Conservation (phyloP, 495 filamentous ascomycete species). For the Pseudevernia furfuracea region DNA sequence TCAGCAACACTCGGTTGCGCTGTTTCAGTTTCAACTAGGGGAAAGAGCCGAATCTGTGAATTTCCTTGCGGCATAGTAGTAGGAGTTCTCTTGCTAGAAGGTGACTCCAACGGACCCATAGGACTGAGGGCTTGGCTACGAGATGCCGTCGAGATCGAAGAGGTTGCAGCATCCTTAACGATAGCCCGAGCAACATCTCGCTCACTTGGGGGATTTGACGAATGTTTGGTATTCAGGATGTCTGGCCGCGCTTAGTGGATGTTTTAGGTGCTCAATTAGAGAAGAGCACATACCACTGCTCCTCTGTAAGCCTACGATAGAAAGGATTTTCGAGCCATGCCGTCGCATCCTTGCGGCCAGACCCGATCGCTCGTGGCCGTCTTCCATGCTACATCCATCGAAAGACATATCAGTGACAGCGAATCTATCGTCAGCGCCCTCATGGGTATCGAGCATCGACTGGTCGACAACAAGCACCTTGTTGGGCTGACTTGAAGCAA, state of each 20-base stretch:
- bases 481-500: constrained; percentile 18
- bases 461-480: constrained; percentile 20
- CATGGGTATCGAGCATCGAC: background rate
- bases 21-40: constrained; percentile 7
- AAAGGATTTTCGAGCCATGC: constrained; percentile 37
- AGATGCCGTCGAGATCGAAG: constrained; percentile 9
- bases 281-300: constrained; percentile 22
- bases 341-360: constrained; percentile 28
- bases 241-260: constrained; percentile 12
- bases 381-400: constrained; percentile 17
- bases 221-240: background rate
- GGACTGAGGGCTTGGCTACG: constrained; percentile 13
- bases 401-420: constrained; percentile 5
- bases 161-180: constrained; percentile 17
- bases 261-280: background rate
- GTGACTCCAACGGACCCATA: constrained; percentile 23
- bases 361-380: constrained; percentile 5
- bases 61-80: background rate
- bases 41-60: background rate
- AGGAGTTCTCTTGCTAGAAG: background rate
- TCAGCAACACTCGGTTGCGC: background rate
- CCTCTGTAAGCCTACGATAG: constrained; percentile 31
- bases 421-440: constrained; percentile 8
- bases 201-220: constrained; percentile 16
- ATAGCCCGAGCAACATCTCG: constrained; percentile 19